Evolutionary conservation across 2,329 filamentous ascomycete genomes (phyloP), one percentile per base, ranked within the genome.

Genomic region (Scopulariopsis brevicaulis): DNA sequence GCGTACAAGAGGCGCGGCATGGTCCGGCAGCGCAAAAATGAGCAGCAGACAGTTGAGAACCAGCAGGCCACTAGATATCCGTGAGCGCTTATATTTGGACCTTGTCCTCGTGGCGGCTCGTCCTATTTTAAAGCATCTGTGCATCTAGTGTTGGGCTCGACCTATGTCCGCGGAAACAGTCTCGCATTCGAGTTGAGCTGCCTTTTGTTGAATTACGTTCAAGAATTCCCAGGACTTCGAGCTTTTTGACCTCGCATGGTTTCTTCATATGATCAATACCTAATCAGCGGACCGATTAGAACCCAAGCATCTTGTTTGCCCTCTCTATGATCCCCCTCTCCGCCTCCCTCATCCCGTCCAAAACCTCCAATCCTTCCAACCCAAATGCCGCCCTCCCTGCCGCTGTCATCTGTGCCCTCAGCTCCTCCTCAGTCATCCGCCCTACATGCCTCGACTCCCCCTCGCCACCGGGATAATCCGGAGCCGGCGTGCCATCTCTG

Each of bases 381-480:
- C 78, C 79, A 65, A 79, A 74, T 0, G 77, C 72, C 59, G 69
- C 70, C 50, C 72, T 62, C 1, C 74, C 77, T 4, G 67, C 64
- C 10, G 11, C 46, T 10, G 11, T 50, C 8, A 28, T 8, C n/a
- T n/a, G 53, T 40, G 50, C 53, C 53, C 7, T 25, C 37, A 10
- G 32, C 50, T 0, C 60, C 59, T 1, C 77, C 75, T 22, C 80
- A 69, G 14, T 70, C 76, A 35, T n/a, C n/a, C n/a, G n/a, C n/a
- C n/a, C n/a, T n/a, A 77, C 64, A 60, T 84, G 81, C 22, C 70
- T 69, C n/a, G 74, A 72, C 69, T 91, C 88, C 5, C 89, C 89
- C 55, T 79, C 73, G 0, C 88, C 88, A 1, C 85, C 85, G 0
- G 86, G 86, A 66, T 90, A 90, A 63, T 90, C 86, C 34, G 84